Conservation (phyloP, 106 monocot species). For the Dioscorea alata region DNA sequence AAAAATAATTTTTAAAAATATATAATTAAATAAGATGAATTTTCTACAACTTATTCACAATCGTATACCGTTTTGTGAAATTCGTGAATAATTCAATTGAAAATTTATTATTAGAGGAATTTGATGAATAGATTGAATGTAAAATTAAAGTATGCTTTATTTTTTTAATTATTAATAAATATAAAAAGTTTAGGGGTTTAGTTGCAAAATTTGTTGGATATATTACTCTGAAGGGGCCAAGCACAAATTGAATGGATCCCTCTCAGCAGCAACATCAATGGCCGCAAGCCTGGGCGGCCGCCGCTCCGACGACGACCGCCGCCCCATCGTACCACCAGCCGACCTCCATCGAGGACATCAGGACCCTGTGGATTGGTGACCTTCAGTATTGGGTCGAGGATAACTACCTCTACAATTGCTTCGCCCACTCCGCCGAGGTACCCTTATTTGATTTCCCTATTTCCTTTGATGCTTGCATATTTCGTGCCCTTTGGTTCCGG, state of each 20-base stretch:
- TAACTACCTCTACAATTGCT: slow-evolving; percentile 79
- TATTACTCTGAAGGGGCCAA: background rate
- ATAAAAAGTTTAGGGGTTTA: background rate
- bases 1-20: no score
- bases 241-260: background rate
- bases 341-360: slow-evolving; percentile 59
- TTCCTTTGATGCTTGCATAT: background rate
- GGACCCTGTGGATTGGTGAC: slow-evolving; percentile 89
- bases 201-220: background rate
- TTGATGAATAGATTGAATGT: no score
- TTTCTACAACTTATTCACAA: no score
- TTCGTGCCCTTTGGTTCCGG: background rate
- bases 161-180: background rate
- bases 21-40: no score
- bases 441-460: background rate
- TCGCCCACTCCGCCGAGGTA: slow-evolving; percentile 90
- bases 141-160: background rate
- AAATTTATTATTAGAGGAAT: no score
- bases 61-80: no score
- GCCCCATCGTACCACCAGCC: slow-evolving; percentile 51
- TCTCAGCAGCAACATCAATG: slow-evolving; percentile 32
- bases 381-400: slow-evolving; percentile 99
- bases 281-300: slow-evolving; percentile 24
- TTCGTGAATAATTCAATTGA: no score
- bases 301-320: slow-evolving; percentile 8